These are phyloP conservation scores for Boletales sp. DNA, from an alignment of 768 basidiomycete genomes.

Conservation along the genomic window DNA sequence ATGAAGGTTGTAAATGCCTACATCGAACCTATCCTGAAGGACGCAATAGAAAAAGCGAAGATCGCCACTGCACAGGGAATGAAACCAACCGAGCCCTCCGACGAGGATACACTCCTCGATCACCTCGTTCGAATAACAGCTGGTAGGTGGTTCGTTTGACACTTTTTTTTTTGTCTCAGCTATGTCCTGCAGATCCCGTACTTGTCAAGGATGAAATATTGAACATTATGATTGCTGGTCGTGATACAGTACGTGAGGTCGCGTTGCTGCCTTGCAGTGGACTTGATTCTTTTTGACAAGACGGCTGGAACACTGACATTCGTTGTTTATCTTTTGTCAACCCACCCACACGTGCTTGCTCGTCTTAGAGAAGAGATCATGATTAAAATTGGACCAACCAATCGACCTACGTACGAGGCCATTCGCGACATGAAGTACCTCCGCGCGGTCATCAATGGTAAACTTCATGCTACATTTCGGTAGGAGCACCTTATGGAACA, in stretches of 20 bases:
- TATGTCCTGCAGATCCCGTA: conserved; percentile 18
- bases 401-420: conserved; percentile 50
- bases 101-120: conserved; percentile 51
- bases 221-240: conserved; percentile 34
- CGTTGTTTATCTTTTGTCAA: conserved; percentile 44
- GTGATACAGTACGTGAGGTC: conserved; percentile 20
- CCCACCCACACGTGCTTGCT: conserved; percentile 42
- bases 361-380: conserved; percentile 57
- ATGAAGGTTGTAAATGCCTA: conserved; percentile 54
- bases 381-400: conserved; percentile 43
- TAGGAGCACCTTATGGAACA: not conserved
- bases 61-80: conserved; percentile 9
- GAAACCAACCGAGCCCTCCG: conserved; percentile 29
- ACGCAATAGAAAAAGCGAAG: conserved; percentile 45
- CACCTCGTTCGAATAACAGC: conserved; percentile 52
- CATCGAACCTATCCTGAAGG: conserved; percentile 42
- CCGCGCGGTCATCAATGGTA: conserved; percentile 63
- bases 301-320: conserved; percentile 36
- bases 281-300: conserved; percentile 25
- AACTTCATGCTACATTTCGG: not conserved
- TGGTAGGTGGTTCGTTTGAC: conserved; percentile 22
- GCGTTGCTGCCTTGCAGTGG: not conserved
- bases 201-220: conserved; percentile 31
- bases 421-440: conserved; percentile 62
- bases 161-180: conserved; percentile 5